Evolutionary conservation across 1,139 yeast genomes (phyloP).

Genomic region (Sugiyamaella japonica): DNA sequence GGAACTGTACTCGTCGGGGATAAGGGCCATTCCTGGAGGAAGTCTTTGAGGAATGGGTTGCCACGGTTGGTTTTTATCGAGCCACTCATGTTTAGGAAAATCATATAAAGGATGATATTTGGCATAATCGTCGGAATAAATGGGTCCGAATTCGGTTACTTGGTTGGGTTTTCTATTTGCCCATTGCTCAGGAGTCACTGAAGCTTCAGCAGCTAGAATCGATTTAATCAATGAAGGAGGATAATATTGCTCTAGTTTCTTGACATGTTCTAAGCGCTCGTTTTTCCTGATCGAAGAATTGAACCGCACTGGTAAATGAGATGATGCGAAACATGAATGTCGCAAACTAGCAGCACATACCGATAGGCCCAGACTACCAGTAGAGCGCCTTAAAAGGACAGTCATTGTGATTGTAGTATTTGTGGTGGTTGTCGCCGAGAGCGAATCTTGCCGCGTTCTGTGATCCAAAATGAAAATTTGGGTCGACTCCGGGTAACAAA

Average conservation of each 20-base stretch:
- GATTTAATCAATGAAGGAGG: constrained; percentile 77
- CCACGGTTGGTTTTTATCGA: constrained; percentile 46
- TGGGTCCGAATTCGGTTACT: constrained; percentile 55
- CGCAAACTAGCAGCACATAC: not conserved
- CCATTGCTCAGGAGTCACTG: constrained; percentile 63
- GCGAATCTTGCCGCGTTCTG: not conserved
- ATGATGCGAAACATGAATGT: not conserved
- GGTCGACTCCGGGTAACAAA: constrained; percentile 9
- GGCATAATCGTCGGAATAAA: constrained; percentile 60
- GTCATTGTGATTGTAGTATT: not conserved
- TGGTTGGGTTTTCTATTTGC: constrained; percentile 41
- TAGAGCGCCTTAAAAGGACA: constrained; percentile 5
- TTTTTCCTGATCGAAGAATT: constrained; percentile 8
- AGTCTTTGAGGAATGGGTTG: constrained; percentile 47
- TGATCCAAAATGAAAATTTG: constrained; percentile 3
- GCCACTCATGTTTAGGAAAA: constrained; percentile 48
- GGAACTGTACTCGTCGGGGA: constrained; percentile 37
- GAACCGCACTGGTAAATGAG: not conserved
- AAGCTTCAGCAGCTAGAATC: constrained; percentile 75
- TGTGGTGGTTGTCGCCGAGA: not conserved
- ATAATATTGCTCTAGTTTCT: constrained; percentile 66
- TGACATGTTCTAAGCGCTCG: constrained; percentile 50
- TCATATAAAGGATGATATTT: constrained; percentile 61
- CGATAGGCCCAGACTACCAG: not conserved
- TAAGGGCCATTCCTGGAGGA: constrained; percentile 44